Evolutionary conservation across 169 alveolate genomes (phyloP), one percentile per base, ranked within the genome.

Genomic region (Plasmodium sp.): DNA sequence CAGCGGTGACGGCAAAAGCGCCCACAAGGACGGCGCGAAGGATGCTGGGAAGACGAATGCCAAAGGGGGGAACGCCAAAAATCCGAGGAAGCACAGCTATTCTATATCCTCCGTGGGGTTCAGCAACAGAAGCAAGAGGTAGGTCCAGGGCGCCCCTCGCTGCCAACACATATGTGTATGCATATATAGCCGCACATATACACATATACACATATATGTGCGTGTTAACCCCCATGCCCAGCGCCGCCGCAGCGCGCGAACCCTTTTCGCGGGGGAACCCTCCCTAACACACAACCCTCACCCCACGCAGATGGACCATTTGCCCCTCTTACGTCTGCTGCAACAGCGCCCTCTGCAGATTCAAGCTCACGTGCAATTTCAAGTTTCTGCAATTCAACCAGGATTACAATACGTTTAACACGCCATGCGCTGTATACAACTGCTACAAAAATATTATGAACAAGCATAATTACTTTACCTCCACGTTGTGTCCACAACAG

Each of bases 281-380:
- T n/a, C 48, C 41, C 56, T 14, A 80, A 31, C 45, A 31, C 22
- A 9, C 36, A 41, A 34, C 77, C 12, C 54, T 54, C 81, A 75
- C 81, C 34, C 12, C 58, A 1, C 48, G 31, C 43, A 86, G 93
- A 39, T 86, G 93, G 93, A 86, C 93, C 34, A 86, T 86, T 41
- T 86, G 93, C 93, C 93, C 93, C 71, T 86, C 93, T 14, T 86
- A 86, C 48, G 71, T 86, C 39, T 86, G 93, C 67, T 86, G 93
- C 51, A 86, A 86, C 80, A 86, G 93, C 48, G 93, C 93, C 27
- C 71, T 86, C 22, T 86, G 93, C 54, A 75, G 93, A 77, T 86
- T 86, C 56, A 86, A 86, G 39, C 43, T 86, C 16, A 86, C 93
- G 39, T 86, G 93, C 80, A 86, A 86, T 48, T 86, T 86, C 62